These are phyloP conservation scores for Corynascus novoguineensis DNA, from an alignment of 495 filamentous ascomycete genomes.

Conservation along the genomic window DNA sequence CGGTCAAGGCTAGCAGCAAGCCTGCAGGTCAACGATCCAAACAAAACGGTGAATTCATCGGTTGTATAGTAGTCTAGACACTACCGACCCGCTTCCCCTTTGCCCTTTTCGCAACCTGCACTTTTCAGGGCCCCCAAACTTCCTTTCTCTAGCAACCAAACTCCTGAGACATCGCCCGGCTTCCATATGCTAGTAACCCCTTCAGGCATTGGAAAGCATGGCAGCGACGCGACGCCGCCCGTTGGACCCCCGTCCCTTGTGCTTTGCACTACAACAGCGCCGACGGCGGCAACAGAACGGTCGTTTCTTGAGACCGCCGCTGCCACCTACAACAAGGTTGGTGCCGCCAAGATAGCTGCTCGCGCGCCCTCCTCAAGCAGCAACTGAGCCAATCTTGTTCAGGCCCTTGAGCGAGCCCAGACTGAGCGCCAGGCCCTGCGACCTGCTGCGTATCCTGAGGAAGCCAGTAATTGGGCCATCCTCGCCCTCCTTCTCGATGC, in stretches of 20 bases:
- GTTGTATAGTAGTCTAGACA: slow-evolving; percentile 2
- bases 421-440: slow-evolving; percentile 90
- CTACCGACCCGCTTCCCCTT: not conserved
- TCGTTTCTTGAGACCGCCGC: not conserved
- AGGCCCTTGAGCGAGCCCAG: slow-evolving; percentile 93
- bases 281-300: not conserved
- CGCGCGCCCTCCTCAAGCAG: slow-evolving; percentile 32
- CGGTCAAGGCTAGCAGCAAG: too few species aligned
- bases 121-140: not conserved
- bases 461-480: slow-evolving; percentile 97
- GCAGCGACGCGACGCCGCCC: not conserved
- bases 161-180: not conserved
- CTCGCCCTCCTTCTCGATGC: slow-evolving; percentile 95
- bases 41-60: slow-evolving; percentile 1
- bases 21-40: not conserved
- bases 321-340: not conserved
- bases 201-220: not conserved
- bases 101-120: not conserved
- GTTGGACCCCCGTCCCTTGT: not conserved
- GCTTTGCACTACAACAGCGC: not conserved
- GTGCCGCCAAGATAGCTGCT: not conserved
- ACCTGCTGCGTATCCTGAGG: slow-evolving; percentile 94
- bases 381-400: slow-evolving; percentile 64
- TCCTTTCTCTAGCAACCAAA: not conserved
- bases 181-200: not conserved